Conservation (phyloP, 176 grass and related monocot species). For the Alopecurus myosuroides region DNA sequence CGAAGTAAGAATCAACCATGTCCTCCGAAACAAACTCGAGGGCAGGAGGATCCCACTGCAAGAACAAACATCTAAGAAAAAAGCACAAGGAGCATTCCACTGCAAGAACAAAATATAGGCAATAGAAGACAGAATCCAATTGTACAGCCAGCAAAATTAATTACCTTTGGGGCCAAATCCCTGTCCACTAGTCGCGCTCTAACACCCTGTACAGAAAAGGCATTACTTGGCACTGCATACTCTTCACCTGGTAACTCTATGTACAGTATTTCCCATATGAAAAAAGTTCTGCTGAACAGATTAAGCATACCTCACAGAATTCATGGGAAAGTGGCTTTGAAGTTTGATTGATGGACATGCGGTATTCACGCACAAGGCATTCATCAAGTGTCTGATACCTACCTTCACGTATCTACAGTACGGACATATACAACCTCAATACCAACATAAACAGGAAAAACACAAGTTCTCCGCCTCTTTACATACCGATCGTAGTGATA, state of each 20-base stretch:
- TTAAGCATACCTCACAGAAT: conserved; percentile 69
- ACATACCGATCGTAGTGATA: conserved; percentile 83
- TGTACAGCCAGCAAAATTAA: not conserved
- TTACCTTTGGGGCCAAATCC: conserved; percentile 82
- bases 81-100: conserved; percentile 66
- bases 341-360: conserved; percentile 77
- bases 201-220: conserved; percentile 52
- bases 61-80: conserved; percentile 4
- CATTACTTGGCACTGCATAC: not conserved
- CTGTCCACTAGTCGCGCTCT: conserved; percentile 76
- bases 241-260: not conserved
- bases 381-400: conserved; percentile 95
- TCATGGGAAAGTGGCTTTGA: conserved; percentile 74
- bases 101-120: conserved; percentile 25
- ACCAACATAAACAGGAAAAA: conserved; percentile 6
- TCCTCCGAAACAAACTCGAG: conserved; percentile 73
- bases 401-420: conserved; percentile 78
- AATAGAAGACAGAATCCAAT: not conserved
- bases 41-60: conserved; percentile 94
- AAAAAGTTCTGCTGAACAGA: not conserved
- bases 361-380: conserved; percentile 91
- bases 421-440: conserved; percentile 16
- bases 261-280: not conserved
- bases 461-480: conserved; percentile 1
- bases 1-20: conserved; percentile 78